A percentile compares a stretch with the other conserved stretches of the same genome.
These are phyloP conservation scores for Suillus tomentosus DNA, from an alignment of 768 basidiomycete genomes.

Conservation along the genomic window DNA sequence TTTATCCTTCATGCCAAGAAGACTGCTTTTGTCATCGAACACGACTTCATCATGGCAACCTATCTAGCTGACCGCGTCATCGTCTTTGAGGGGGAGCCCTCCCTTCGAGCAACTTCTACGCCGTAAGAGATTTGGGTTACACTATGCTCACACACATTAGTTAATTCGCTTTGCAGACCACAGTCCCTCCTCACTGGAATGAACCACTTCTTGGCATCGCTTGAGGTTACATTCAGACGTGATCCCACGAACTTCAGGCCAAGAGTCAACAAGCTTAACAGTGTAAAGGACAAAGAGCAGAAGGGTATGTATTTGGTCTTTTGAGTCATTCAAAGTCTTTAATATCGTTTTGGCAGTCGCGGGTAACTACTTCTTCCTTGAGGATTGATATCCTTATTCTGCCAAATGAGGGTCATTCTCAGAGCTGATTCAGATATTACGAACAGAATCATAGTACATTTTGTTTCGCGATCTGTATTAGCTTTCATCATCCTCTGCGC, in stretches of 20 bases:
- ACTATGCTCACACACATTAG: background rate
- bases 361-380: constrained; percentile 93
- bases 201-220: constrained; percentile 94
- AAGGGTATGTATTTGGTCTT: constrained; percentile 53
- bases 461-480: constrained; percentile 2
- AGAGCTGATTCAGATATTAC: constrained; percentile 1
- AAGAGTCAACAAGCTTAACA: constrained; percentile 82
- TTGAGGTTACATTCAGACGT: constrained; percentile 97
- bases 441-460: background rate
- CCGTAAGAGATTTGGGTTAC: constrained; percentile 55
- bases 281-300: constrained; percentile 88
- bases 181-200: constrained; percentile 94
- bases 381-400: constrained; percentile 38
- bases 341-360: constrained; percentile 45
- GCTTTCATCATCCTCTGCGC: background rate
- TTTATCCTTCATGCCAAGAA: constrained; percentile 97
- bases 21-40: constrained; percentile 98
- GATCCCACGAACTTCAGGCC: constrained; percentile 95
- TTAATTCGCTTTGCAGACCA: constrained; percentile 53
- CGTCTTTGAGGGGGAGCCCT: constrained; percentile 87
- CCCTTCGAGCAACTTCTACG: constrained; percentile 84
- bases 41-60: constrained; percentile 99
- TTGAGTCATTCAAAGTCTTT: constrained; percentile 10
- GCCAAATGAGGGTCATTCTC: background rate
- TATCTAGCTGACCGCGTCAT: constrained; percentile 98